phyloP scores from a whole-genome alignment of 73 alveolate species.

The Uronychia setigera region DNA sequence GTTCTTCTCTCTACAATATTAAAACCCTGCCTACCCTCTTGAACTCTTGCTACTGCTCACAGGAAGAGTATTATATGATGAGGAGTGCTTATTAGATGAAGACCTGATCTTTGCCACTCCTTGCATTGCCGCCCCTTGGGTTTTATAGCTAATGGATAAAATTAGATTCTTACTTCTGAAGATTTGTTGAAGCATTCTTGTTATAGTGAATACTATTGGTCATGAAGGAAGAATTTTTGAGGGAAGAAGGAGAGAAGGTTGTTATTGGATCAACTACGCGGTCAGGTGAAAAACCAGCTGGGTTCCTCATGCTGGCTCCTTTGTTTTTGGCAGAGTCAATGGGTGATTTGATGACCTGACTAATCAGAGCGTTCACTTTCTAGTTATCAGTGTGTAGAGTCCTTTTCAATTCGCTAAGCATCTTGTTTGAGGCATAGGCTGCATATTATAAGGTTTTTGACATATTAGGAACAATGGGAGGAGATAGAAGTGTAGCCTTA shows the following conservation, averaged over 20 bases:
- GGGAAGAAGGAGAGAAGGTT: not conserved
- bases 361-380: not conserved
- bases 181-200: not conserved
- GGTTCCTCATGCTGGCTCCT: constrained; percentile 9
- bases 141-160: not conserved
- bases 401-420: not conserved
- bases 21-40: not conserved
- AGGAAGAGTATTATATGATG: not conserved
- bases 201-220: not conserved
- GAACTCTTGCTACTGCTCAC: not conserved
- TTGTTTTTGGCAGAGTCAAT: not conserved
- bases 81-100: not conserved
- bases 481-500: not conserved
- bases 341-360: not conserved
- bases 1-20: too few relatives aligned
- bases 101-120: not conserved
- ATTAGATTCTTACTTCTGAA: not conserved
- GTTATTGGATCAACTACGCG: not conserved
- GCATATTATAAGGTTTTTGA: not conserved
- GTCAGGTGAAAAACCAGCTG: constrained; percentile 35
- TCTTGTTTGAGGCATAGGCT: not conserved
- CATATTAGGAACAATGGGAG: not conserved
- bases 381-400: not conserved
- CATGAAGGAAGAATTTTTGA: not conserved
- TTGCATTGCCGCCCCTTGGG: not conserved